These are phyloP conservation scores for Claviceps quebecensis DNA, from an alignment of 2,329 filamentous ascomycete species.

Conservation along the genomic window DNA sequence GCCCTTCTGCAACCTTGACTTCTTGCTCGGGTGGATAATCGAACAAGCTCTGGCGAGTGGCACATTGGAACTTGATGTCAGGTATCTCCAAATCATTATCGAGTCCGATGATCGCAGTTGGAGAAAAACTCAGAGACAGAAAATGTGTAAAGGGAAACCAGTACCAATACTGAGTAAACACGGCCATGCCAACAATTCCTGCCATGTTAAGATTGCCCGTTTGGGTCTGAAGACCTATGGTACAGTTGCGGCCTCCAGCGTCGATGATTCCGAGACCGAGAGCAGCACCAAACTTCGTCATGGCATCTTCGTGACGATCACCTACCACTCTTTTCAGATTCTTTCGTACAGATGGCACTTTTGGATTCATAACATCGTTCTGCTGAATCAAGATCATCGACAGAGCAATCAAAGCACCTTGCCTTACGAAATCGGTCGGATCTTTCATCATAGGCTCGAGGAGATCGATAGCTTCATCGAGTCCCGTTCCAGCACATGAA, in stretches of 20 bases:
- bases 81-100: constrained; percentile 90
- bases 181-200: constrained; percentile 91
- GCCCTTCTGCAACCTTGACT: constrained; percentile 85
- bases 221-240: constrained; percentile 92
- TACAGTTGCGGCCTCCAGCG: constrained; percentile 94
- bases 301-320: constrained; percentile 94
- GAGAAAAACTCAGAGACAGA: constrained; percentile 88
- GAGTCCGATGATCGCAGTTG: constrained; percentile 87
- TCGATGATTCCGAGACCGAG: constrained; percentile 94
- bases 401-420: constrained; percentile 85
- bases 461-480: constrained; percentile 91
- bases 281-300: constrained; percentile 96
- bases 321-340: constrained; percentile 86
- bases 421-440: constrained; percentile 93
- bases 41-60: constrained; percentile 86
- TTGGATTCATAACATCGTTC: constrained; percentile 97
- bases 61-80: constrained; percentile 89
- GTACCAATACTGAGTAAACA: constrained; percentile 99
- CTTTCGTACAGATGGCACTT: constrained; percentile 82
- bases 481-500: constrained; percentile 87
- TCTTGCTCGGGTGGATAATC: constrained; percentile 97
- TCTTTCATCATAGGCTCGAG: constrained; percentile 99
- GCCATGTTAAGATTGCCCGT: constrained; percentile 98
- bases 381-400: constrained; percentile 99
- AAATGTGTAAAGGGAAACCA: constrained; percentile 99